Evolutionary conservation across 2,329 filamentous ascomycete genomes (phyloP), one percentile per base, ranked within the genome.

Genomic region (Fusarium humuli): DNA sequence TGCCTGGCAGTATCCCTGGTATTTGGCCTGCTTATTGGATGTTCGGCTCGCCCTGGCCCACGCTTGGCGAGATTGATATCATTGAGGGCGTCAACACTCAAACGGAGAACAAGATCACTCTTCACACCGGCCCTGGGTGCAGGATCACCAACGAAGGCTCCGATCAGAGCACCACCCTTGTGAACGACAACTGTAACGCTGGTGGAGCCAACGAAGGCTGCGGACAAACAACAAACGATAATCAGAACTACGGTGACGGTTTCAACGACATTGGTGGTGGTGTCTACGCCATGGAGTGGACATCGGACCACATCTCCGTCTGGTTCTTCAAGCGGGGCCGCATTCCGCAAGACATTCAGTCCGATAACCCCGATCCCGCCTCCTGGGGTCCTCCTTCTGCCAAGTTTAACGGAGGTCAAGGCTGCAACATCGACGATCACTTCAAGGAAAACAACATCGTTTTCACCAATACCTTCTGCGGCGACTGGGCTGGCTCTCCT

Each of bases 391-490:
- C 78, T 1, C 92, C 94, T 1, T 77, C 86, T 2, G 92, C 92
- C 12, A 84, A 83, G 34, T 98, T 97, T 80, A 80, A 83, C 6
- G 87, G 89, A 13, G 86, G 84, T 42, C 88, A 87, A 2, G 85
- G 83, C 59, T 98, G 95, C 80, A 82, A 94, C 73, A 91, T 97
- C 69, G 83, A 90, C 65, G 70, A 80, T 3, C 86, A 91, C 79
- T 97, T 98, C 82, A 82, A 83, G 64, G 80, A 91, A 64, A 87
- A 97, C 82, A 87, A 91, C 73, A 89, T 98, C 69, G 87, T 95
- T 69, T 90, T 96, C 79, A 89, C 95, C 81, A 96, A 90, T 1
- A 92, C 92, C 8, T 93, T 97, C 79, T 98, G 94, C 79, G 94
- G 94, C 22, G 88, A 91, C 76, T 97, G 94, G 94, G 94, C 94